Percentiles rank a stretch among this genome's conserved stretches.
Conservation (phyloP, 176 grass and related monocot species). For the Elaeis guineensis region DNA sequence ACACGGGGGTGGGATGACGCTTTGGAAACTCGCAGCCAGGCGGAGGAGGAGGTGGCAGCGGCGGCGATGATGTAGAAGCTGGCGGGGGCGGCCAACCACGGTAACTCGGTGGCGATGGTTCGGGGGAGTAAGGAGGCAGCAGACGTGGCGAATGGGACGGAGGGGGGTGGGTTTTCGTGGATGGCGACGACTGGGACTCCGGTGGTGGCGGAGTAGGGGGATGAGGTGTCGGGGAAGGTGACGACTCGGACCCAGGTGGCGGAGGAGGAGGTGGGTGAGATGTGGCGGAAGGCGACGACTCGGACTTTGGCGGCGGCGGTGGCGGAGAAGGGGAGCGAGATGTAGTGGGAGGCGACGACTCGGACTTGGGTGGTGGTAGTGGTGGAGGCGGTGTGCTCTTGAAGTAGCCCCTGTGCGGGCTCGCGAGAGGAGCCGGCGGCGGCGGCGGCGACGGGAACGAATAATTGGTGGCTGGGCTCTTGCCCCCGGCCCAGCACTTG, state of each 20-base stretch:
- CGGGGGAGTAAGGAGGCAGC: background rate
- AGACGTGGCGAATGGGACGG: background rate
- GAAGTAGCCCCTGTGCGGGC: background rate
- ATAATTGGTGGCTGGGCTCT: background rate
- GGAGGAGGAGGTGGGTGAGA: background rate
- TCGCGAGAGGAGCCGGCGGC: background rate
- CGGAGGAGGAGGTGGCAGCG: too few relatives aligned
- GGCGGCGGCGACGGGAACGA: background rate
- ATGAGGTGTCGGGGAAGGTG: conserved; percentile 5
- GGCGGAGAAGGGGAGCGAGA: conserved; percentile 8
- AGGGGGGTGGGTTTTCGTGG: background rate
- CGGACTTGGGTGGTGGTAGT: conserved; percentile 6
- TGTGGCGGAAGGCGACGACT: background rate
- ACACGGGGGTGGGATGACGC: too few relatives aligned
- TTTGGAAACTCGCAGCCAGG: too few relatives aligned
- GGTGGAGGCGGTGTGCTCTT: background rate
- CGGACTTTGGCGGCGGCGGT: background rate
- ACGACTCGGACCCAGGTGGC: background rate
- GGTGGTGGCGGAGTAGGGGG: background rate
- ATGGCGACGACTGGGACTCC: too few relatives aligned
- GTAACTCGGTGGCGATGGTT: background rate
- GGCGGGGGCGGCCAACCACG: too few relatives aligned
- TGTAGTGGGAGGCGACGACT: conserved; percentile 9
- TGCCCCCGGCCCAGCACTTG: background rate
- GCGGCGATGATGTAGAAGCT: too few relatives aligned